phyloP scores from a whole-genome alignment of 1,284 basidiomycete species.

The Ceratobasidium papillatum region DNA sequence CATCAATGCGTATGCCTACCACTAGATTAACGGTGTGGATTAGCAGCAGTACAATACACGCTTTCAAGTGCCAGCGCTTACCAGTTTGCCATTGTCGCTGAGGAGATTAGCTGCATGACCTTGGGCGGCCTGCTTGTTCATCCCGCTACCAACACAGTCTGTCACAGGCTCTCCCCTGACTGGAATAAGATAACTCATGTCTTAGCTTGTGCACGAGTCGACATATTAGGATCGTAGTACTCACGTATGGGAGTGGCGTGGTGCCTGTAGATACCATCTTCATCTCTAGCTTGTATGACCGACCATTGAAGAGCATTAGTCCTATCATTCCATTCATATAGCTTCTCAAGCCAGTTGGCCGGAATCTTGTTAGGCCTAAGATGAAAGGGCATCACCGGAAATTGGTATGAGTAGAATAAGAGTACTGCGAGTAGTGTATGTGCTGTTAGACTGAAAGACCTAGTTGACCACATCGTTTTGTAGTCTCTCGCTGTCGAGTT shows the following conservation, averaged over 20 bases:
- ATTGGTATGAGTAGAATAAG: not conserved
- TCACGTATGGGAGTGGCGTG: not conserved
- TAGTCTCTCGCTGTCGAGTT: not conserved
- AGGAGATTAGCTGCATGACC: not conserved
- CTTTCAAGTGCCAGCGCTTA: too few species aligned
- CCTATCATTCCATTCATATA: not conserved
- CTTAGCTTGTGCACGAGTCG: not conserved
- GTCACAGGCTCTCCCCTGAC: not conserved
- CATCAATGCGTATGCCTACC: too few species aligned
- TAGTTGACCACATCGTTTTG: not conserved
- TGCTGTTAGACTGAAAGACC: not conserved
- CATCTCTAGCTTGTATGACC: not conserved
- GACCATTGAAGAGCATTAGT: not conserved
- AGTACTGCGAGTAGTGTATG: not conserved
- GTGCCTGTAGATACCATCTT: not conserved
- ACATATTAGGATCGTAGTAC: too few species aligned
- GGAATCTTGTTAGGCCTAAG: not conserved
- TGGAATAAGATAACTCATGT: not conserved
- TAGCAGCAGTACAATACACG: too few species aligned
- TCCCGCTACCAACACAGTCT: not conserved
- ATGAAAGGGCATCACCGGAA: not conserved
- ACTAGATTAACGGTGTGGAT: too few species aligned
- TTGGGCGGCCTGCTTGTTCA: not conserved
- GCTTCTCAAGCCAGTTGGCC: constrained; percentile 9
- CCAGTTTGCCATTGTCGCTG: not conserved